Conservation (phyloP, 139 green algal species). For the Raphidocelis subcapitata region DNA sequence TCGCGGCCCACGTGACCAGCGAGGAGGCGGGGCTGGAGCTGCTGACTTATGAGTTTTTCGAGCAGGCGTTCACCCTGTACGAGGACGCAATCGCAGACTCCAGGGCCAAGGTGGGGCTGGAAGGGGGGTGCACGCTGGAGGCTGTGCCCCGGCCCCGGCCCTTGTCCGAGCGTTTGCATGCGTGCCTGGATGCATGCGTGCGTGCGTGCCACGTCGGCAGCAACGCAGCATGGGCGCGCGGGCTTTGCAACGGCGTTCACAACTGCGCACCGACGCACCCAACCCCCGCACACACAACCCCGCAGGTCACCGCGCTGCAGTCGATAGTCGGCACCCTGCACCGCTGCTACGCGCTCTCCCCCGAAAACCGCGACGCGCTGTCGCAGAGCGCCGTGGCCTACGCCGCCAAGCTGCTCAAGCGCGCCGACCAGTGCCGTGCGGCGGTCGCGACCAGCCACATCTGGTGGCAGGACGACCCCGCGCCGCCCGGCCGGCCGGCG, state of each 20-base stretch:
- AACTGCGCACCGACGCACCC: too few species aligned
- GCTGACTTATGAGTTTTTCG: constrained; percentile 93
- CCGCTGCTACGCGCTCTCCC: constrained; percentile 68
- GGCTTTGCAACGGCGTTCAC: too few species aligned
- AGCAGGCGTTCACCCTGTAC: constrained; percentile 91
- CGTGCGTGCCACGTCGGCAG: too few species aligned
- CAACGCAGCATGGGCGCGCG: too few species aligned
- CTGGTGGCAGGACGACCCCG: constrained; percentile 72
- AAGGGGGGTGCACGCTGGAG: too few species aligned
- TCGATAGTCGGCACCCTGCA: constrained; percentile 86
- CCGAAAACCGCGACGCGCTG: constrained; percentile 80
- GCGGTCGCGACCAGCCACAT: constrained; percentile 79
- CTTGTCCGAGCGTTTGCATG: too few species aligned
- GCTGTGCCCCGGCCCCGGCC: too few species aligned
- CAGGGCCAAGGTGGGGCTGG: constrained; percentile 60
- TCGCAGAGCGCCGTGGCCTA: constrained; percentile 77
- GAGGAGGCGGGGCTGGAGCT: constrained; percentile 78
- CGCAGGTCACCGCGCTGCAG: constrained; percentile 60
- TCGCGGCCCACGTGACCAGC: constrained; percentile 57
- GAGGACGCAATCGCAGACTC: constrained; percentile 89
- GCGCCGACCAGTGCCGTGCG: constrained; percentile 87
- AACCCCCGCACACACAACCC: constrained; percentile 15
- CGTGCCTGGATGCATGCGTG: too few species aligned
- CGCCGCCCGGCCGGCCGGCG: neutral
- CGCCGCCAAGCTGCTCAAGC: constrained; percentile 82